Conservation (phyloP, 169 alveolate genomes). For the Fabrea salina region DNA sequence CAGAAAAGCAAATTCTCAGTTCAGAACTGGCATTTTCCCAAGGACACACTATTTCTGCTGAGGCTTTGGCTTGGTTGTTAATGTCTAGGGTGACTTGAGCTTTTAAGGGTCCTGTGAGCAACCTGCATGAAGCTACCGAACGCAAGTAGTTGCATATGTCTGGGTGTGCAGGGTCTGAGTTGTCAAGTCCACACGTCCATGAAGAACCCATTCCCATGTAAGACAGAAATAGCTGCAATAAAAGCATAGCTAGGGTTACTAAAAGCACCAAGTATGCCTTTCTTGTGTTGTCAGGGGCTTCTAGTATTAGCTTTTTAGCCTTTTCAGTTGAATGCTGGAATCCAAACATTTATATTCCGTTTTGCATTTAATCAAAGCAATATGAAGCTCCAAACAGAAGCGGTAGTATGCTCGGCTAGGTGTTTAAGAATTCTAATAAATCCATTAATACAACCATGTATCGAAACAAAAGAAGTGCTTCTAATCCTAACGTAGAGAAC, state of each 20-base stretch:
- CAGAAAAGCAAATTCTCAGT: constrained; percentile 1
- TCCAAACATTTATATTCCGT: not conserved
- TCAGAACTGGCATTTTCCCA: constrained; percentile 26
- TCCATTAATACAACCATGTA: too few relatives aligned
- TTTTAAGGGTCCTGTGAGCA: constrained; percentile 11
- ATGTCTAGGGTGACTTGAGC: not conserved
- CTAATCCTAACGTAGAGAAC: too few relatives aligned
- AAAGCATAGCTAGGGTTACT: not conserved
- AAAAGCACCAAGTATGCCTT: not conserved
- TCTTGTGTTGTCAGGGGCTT: constrained; percentile 19
- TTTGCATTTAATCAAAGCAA: too few relatives aligned
- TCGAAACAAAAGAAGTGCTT: too few relatives aligned
- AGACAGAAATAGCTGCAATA: not conserved
- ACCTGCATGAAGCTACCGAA: constrained; percentile 4
- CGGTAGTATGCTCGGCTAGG: too few relatives aligned
- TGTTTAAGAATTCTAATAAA: too few relatives aligned
- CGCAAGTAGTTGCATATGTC: constrained; percentile 12
- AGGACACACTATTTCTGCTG: constrained; percentile 27
- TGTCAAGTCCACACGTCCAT: constrained; percentile 19
- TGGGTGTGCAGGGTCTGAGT: not conserved
- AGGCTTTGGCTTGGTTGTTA: not conserved
- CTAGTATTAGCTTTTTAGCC: not conserved
- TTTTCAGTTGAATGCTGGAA: not conserved
- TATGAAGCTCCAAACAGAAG: too few relatives aligned
- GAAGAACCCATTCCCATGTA: not conserved